Conservation (phyloP, 1,139 yeast genomes). For the Debaryomyces udenii region DNA sequence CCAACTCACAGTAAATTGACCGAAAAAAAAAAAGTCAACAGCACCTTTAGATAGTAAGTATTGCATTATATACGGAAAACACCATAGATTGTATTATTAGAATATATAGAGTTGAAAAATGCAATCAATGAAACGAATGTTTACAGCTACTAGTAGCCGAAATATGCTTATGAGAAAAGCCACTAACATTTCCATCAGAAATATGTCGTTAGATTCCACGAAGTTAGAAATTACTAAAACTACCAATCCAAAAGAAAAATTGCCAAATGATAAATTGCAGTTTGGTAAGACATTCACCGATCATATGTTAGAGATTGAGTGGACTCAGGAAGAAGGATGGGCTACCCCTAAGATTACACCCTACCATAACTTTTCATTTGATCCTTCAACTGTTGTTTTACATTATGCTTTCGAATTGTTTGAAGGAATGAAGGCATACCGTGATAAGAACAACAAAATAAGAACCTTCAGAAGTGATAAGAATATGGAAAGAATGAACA, state of each 20-base stretch:
- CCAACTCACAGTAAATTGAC: background rate
- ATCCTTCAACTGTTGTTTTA: conserved; percentile 87
- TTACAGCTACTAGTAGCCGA: conserved; percentile 1
- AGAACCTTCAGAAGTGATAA: conserved; percentile 88
- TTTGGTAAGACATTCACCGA: conserved; percentile 89
- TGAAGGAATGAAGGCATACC: conserved; percentile 96
- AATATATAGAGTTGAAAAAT: conserved; percentile 7
- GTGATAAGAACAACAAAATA: conserved; percentile 65
- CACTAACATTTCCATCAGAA: conserved; percentile 9
- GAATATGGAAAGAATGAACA: conserved; percentile 91
- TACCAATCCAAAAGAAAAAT: conserved; percentile 60
- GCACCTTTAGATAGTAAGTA: conserved; percentile 4
- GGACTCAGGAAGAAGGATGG: conserved; percentile 85
- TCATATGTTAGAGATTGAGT: conserved; percentile 87
- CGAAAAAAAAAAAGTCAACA: conserved; percentile 2
- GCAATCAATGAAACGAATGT: conserved; percentile 7
- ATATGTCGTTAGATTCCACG: conserved; percentile 60
- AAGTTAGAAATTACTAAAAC: conserved; percentile 63
- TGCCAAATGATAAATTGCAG: conserved; percentile 74
- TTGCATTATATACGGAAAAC: conserved; percentile 1
- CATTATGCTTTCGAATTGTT: conserved; percentile 95
- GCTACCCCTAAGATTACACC: conserved; percentile 82
- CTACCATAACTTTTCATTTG: conserved; percentile 71
- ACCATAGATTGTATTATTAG: conserved; percentile 4
- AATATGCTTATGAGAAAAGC: background rate